Percentiles rank a stretch among this genome's conserved stretches.
Conservation (phyloP, 1,284 basidiomycete genomes). For the Fomitiporia mediterranea region DNA sequence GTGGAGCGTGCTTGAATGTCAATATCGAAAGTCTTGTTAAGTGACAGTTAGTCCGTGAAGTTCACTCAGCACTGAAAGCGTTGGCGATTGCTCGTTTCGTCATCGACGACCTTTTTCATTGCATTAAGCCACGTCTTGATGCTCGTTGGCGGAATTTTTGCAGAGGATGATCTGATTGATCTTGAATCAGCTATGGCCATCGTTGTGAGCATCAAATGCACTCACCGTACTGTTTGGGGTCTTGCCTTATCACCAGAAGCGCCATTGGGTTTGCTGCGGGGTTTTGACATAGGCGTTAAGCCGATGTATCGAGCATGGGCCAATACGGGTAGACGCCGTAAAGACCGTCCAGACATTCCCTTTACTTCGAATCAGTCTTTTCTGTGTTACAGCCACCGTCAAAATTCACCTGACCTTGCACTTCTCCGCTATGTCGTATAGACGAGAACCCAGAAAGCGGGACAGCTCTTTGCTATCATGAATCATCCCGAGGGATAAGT, state of each 20-base stretch:
- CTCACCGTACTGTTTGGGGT: constrained; percentile 13
- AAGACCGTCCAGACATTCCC: constrained; percentile 85
- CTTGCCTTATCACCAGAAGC: constrained; percentile 1
- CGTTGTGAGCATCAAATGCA: background rate
- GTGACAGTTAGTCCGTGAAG: background rate
- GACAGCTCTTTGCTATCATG: constrained; percentile 22
- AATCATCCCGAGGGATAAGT: constrained; percentile 6
- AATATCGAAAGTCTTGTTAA: background rate
- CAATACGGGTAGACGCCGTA: constrained; percentile 87
- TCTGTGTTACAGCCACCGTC: background rate
- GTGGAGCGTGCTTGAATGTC: constrained; percentile 24
- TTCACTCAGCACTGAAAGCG: constrained; percentile 29
- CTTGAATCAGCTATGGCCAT: background rate
- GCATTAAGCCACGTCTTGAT: constrained; percentile 71
- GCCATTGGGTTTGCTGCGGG: constrained; percentile 1
- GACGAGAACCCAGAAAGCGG: constrained; percentile 48
- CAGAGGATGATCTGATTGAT: background rate
- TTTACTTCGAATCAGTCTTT: constrained; percentile 30
- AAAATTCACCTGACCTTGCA: constrained; percentile 59
- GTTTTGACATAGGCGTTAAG: constrained; percentile 17
- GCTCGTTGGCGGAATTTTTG: constrained; percentile 21
- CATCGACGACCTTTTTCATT: constrained; percentile 68
- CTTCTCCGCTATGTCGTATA: constrained; percentile 63
- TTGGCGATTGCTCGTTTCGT: constrained; percentile 49
- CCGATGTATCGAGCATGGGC: constrained; percentile 81